Evolutionary conservation across 1,284 basidiomycete species (phyloP).

Genomic region (Malassezia obtusa): DNA sequence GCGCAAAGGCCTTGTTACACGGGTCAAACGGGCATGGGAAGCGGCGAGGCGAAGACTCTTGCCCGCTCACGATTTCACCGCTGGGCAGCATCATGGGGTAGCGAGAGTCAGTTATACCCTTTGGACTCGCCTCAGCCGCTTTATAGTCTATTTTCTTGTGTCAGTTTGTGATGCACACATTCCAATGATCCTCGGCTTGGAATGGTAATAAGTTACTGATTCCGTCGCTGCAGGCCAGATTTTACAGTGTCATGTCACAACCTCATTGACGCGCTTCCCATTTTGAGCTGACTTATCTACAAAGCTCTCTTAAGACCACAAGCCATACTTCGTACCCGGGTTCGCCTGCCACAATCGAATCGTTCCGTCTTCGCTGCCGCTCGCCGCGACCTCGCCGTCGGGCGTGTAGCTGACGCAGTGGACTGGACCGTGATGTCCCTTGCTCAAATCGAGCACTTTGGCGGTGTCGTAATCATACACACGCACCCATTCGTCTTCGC

Average conservation of each 20-base stretch:
- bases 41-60: too few species aligned
- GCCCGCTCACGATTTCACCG: too few species aligned
- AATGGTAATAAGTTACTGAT: neutral
- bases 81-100: too few species aligned
- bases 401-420: conserved; percentile 88
- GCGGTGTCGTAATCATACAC: conserved; percentile 78
- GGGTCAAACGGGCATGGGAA: neutral
- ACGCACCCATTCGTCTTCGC: conserved; percentile 87
- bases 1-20: conserved; percentile 14
- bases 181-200: neutral
- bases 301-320: conserved; percentile 9
- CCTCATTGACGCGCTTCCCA: neutral
- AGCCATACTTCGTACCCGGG: conserved; percentile 14
- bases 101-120: too few species aligned
- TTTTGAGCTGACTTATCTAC: neutral
- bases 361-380: conserved; percentile 65
- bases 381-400: conserved; percentile 96
- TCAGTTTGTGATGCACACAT: neutral
- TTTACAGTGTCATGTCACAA: neutral
- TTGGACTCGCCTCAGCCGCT: neutral
- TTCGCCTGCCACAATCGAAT: conserved; percentile 15
- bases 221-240: neutral
- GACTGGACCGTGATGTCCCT: conserved; percentile 95
- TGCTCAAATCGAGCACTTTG: conserved; percentile 77
- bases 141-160: neutral